phyloP scores from a whole-genome alignment of 169 alveolate species.

The Plasmodium cynomolgi region DNA sequence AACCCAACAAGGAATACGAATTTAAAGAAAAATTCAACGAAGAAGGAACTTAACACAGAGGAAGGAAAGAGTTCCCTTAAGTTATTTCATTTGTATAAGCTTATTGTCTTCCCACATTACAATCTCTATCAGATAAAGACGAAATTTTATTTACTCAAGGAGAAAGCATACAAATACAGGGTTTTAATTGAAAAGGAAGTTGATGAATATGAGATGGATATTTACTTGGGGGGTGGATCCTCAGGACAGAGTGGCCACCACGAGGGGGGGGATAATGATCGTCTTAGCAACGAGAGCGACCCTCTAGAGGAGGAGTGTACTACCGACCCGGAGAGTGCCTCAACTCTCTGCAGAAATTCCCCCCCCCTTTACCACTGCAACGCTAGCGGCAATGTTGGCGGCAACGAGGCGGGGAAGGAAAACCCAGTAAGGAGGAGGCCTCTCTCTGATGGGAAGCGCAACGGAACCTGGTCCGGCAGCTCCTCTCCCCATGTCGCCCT shows the following conservation, averaged over 20 bases:
- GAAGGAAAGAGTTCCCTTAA: background rate
- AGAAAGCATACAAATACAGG: constrained; percentile 33
- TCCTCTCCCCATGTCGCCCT: constrained; percentile 3
- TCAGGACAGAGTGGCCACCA: background rate
- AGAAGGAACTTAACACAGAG: background rate
- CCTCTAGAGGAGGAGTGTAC: background rate
- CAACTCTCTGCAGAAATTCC: background rate
- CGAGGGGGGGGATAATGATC: background rate
- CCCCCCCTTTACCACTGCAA: background rate
- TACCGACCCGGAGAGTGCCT: background rate
- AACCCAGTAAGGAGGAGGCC: background rate
- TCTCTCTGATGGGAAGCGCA: background rate
- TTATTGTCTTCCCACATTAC: constrained; percentile 31
- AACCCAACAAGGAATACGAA: background rate
- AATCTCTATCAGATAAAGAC: constrained; percentile 41
- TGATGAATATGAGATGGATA: background rate
- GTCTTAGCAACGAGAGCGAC: background rate
- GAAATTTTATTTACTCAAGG: constrained; percentile 44
- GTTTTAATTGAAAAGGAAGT: constrained; percentile 24
- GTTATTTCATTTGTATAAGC: constrained; percentile 17
- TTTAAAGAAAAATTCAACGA: background rate
- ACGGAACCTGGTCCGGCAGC: background rate
- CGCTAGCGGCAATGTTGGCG: background rate
- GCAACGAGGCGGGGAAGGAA: background rate
- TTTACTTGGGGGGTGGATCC: background rate